These are phyloP conservation scores for Oxalis stricta DNA, from an alignment of 441 rosid species.

Conservation along the genomic window DNA sequence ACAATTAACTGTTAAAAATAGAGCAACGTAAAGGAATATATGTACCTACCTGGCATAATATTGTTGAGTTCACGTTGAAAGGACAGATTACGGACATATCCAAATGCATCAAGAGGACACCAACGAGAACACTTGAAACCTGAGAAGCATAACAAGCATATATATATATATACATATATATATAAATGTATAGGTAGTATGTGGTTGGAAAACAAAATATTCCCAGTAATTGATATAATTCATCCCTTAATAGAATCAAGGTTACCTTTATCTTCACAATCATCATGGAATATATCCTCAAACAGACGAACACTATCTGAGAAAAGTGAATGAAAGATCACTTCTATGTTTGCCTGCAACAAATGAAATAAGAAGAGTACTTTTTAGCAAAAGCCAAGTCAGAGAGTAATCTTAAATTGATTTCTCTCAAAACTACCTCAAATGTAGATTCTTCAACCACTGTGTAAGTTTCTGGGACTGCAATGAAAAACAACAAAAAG, in stretches of 20 bases:
- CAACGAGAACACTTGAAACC: slow-evolving; percentile 76
- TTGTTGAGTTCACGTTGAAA: slow-evolving; percentile 92
- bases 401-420: neutral
- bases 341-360: slow-evolving; percentile 74
- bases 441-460: slow-evolving; percentile 67
- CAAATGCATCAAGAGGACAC: slow-evolving; percentile 56
- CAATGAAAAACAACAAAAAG: slow-evolving; percentile 33
- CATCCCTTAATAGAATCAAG: slow-evolving; percentile 1
- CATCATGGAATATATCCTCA: slow-evolving; percentile 61
- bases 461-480: slow-evolving; percentile 60
- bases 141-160: slow-evolving; percentile 21
- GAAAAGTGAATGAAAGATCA: slow-evolving; percentile 56
- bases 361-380: slow-evolving; percentile 9
- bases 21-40: neutral
- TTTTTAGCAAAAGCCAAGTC: slow-evolving; percentile 2
- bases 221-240: slow-evolving; percentile 6
- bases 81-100: slow-evolving; percentile 59
- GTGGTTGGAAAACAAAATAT: slow-evolving; percentile 2
- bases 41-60: slow-evolving; percentile 71
- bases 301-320: slow-evolving; percentile 54
- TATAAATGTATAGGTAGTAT: too few species aligned
- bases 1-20: neutral
- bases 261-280: slow-evolving; percentile 89
- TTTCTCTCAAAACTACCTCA: slow-evolving; percentile 33
- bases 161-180: too few species aligned